A percentile compares a stretch with the other conserved stretches of the same genome.
Evolutionary conservation across 2,329 filamentous ascomycete species (phyloP).

Genomic region (Penicillium sp.): DNA sequence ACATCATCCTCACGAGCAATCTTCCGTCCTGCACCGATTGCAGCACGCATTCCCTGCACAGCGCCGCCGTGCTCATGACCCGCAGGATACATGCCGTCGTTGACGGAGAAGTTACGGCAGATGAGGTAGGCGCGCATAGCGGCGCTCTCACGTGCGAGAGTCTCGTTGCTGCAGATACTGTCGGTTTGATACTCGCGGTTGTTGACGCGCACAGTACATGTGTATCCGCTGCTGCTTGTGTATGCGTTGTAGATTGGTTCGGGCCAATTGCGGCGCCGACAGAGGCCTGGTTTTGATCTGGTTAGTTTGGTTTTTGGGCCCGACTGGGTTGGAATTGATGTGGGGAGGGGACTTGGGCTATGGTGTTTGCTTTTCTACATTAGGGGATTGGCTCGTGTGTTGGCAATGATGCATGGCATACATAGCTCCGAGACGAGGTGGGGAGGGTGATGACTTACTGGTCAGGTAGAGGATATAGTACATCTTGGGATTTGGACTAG

Average conservation of each 20-base stretch:
- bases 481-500: conserved; percentile 30
- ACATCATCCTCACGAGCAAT: conserved; percentile 50
- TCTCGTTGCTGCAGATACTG: conserved; percentile 75
- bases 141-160: conserved; percentile 84
- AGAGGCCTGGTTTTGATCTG: conserved; percentile 65
- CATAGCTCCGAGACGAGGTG: conserved; percentile 1
- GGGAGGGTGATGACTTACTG: conserved; percentile 57
- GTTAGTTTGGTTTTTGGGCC: conserved; percentile 17
- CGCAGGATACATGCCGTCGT: conserved; percentile 78
- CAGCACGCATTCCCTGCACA: conserved; percentile 62
- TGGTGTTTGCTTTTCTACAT: background rate
- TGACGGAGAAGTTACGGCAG: conserved; percentile 94
- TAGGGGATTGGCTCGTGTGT: background rate
- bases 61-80: conserved; percentile 55
- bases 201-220: conserved; percentile 90
- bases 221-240: conserved; percentile 71
- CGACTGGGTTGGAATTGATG: background rate
- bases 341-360: too few relatives aligned
- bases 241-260: conserved; percentile 86
- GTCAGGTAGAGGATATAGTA: conserved; percentile 65
- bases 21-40: conserved; percentile 60
- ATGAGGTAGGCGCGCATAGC: conserved; percentile 97
- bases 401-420: conserved; percentile 15
- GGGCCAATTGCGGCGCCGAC: conserved; percentile 88
- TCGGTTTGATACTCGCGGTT: conserved; percentile 96